These are phyloP conservation scores for Calendula officinalis DNA, from an alignment of 129 eudicot genomes.

Conservation along the genomic window DNA sequence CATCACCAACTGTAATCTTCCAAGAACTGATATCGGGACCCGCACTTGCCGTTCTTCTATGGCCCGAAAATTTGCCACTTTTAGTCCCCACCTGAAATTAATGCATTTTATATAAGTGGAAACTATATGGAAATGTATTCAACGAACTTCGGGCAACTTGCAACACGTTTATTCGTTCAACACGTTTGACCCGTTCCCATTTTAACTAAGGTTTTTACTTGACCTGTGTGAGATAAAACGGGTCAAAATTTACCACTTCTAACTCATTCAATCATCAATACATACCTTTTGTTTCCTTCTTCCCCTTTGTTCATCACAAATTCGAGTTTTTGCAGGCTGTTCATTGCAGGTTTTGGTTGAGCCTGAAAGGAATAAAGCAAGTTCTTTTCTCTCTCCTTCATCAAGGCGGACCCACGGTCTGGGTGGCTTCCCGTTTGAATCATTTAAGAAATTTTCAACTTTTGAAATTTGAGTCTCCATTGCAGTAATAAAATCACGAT, in stretches of 20 bases:
- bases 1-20: slow-evolving; percentile 51
- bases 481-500: slow-evolving; percentile 60
- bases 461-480: slow-evolving; percentile 57
- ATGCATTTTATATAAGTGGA: no score
- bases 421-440: slow-evolving; percentile 69
- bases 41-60: slow-evolving; percentile 84
- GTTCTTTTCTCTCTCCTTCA: slow-evolving; percentile 72
- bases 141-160: no score
- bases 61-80: slow-evolving; percentile 51
- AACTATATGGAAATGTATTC: no score
- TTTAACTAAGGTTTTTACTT: no score
- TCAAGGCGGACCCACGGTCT: slow-evolving; percentile 77
- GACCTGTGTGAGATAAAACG: background rate
- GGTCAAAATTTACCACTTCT: background rate
- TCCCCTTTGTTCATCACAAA: slow-evolving; percentile 30
- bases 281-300: slow-evolving; percentile 30
- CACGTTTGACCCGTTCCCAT: no score
- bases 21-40: slow-evolving; percentile 67
- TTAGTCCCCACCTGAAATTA: slow-evolving; percentile 41
- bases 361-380: slow-evolving; percentile 72
- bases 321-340: slow-evolving; percentile 24
- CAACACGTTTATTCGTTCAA: no score
- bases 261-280: background rate
- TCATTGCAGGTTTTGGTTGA: slow-evolving; percentile 31
- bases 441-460: slow-evolving; percentile 52